Conservation (phyloP, 1,284 basidiomycete genomes). For the Phylloporus sp. region DNA sequence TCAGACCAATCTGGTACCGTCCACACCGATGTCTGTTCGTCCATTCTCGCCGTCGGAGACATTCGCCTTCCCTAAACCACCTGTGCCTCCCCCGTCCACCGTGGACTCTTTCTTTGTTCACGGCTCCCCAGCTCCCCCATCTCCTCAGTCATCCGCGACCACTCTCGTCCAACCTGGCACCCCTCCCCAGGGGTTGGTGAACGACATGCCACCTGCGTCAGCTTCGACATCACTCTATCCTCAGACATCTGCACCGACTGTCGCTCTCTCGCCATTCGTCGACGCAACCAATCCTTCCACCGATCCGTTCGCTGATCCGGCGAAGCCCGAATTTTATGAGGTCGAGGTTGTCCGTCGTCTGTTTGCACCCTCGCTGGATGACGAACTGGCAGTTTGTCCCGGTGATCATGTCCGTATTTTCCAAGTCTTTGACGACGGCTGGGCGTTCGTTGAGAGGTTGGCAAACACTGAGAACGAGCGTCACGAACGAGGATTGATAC, state of each 20-base stretch:
- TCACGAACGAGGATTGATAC: slow-evolving; percentile 48
- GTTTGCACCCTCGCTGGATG: slow-evolving; percentile 58
- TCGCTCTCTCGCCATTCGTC: slow-evolving; percentile 7
- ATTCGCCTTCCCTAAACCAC: slow-evolving; percentile 69
- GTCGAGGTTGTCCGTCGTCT: slow-evolving; percentile 55
- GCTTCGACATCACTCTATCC: neutral
- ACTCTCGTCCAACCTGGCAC: slow-evolving; percentile 26
- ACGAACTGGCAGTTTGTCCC: slow-evolving; percentile 58
- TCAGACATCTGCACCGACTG: neutral
- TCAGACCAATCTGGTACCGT: slow-evolving; percentile 21
- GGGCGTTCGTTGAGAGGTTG: slow-evolving; percentile 58
- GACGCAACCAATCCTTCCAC: slow-evolving; percentile 31
- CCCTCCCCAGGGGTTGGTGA: slow-evolving; percentile 22
- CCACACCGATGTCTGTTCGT: slow-evolving; percentile 60
- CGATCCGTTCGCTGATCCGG: slow-evolving; percentile 45
- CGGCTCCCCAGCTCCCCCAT: neutral
- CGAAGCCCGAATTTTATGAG: slow-evolving; percentile 39
- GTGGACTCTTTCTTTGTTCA: slow-evolving; percentile 1
- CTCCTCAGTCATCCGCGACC: slow-evolving; percentile 21
- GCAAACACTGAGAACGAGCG: slow-evolving; percentile 3
- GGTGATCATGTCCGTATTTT: slow-evolving; percentile 59
- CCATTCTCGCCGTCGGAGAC: slow-evolving; percentile 68
- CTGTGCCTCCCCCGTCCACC: slow-evolving; percentile 29
- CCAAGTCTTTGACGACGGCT: slow-evolving; percentile 67
- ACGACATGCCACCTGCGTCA: slow-evolving; percentile 12